Percentiles rank a stretch among this genome's conserved stretches.
Evolutionary conservation across 2,329 filamentous ascomycete genomes (phyloP).

Genomic region (Apiospora rasikravindrae): DNA sequence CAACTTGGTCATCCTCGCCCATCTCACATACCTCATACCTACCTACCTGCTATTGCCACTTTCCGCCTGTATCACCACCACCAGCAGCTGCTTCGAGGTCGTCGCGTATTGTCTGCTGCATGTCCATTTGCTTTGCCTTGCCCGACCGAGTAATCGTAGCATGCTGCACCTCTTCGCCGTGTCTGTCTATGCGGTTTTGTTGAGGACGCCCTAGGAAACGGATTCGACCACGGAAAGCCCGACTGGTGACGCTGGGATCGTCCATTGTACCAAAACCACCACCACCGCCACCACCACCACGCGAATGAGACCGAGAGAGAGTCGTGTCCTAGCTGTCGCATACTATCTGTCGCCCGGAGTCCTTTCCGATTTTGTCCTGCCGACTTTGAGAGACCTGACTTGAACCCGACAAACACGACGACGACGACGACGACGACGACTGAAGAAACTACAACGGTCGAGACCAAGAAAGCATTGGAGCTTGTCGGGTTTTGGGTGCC

Average conservation of each 20-base stretch:
- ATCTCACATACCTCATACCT: not conserved
- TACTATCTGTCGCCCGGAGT: not conserved
- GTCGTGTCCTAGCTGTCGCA: not conserved
- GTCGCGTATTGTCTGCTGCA: not conserved
- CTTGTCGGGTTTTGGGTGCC: conserved; percentile 8
- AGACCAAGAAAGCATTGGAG: not conserved
- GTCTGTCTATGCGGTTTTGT: not conserved
- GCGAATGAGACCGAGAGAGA: not conserved
- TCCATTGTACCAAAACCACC: not conserved
- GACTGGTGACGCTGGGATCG: conserved; percentile 5
- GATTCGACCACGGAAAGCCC: not conserved
- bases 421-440: not conserved
- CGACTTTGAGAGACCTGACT: not conserved
- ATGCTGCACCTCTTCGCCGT: not conserved
- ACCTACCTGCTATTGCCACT: not conserved
- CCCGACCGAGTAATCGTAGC: not conserved
- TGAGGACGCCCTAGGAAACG: not conserved
- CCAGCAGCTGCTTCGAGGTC: not conserved
- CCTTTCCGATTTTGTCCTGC: not conserved
- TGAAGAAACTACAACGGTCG: not conserved
- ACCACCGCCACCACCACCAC: not conserved
- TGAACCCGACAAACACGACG: not conserved
- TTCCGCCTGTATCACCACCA: not conserved
- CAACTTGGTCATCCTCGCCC: not conserved
- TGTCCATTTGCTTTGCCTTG: not conserved